Base-by-base conservation (phyloP, 2,329 filamentous ascomycete genomes). In the Erysiphe pulchra region DNA sequence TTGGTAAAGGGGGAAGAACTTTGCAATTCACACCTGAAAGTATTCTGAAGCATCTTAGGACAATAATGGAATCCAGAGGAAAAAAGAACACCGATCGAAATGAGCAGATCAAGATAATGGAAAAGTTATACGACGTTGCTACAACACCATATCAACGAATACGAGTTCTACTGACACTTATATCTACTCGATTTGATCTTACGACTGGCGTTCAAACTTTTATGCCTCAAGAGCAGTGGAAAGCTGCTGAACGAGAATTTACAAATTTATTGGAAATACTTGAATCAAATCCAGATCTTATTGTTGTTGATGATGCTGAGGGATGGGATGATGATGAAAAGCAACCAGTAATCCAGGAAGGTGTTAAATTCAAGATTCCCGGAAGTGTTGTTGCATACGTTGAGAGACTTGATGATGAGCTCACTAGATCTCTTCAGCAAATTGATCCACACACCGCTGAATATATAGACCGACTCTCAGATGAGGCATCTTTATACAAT, bases 291-390 rank as follows among this genome's bases (percentile, higher is more conserved):
- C 69, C 70, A 49, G 76, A 90, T 51, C 80, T 87, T 59, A 69
- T 95, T 45, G 83, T 98, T 42, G 69, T 90, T 20, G 90, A 98
- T 65, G 77, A 74, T 53, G 90, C 84, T 18, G 90, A 98, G 60
- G 90, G 98, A 64, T 95, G 90, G 90, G 90, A 98, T 54, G 90
- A 98, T 57, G 92, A 98, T 54, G 92, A 98, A 56, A 95, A 94
- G 69, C 72, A 77, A 37, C 90, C 90, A 13, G 69, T 70, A 31
- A 68, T 87, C 53, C 73, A 72, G 47, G 62, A 70, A 18, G 82
- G 75, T 50, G 77, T 93, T 61, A 80, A 74, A 60, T 81, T 93
- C 70, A 86, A 80, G 67, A 74, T 98, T 47, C 83, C 90, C 17
- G 92, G 90, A 59, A 94, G 84, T 66, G 69, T 95, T 49, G 83